Conservation (phyloP, 192 early-diverging fungal species). For the Backusella westeae region DNA sequence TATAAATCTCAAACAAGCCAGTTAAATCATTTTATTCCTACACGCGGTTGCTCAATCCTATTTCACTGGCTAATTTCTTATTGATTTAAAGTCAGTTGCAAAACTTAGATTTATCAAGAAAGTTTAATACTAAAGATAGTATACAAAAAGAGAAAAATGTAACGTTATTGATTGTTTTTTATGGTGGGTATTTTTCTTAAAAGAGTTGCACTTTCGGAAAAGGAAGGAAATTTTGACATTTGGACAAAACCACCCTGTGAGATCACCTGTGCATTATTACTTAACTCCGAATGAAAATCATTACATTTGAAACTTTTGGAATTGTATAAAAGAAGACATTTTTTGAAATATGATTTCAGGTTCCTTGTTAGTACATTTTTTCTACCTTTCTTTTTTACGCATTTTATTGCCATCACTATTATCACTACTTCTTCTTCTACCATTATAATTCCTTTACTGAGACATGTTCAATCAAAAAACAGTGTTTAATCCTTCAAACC, state of each 20-base stretch:
- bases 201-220: neutral
- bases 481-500: neutral
- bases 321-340: neutral
- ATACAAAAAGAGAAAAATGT: neutral
- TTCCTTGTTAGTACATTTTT: neutral
- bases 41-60: neutral
- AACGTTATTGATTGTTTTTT: neutral
- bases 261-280: neutral
- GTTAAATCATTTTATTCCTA: neutral
- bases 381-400: neutral
- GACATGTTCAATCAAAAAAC: neutral
- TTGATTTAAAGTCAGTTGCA: neutral
- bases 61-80: neutral
- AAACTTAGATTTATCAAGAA: neutral
- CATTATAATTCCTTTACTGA: neutral
- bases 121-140: neutral
- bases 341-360: neutral
- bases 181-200: neutral
- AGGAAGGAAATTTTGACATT: neutral
- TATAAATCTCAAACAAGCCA: neutral
- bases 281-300: conserved; percentile 2
- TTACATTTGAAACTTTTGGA: neutral
- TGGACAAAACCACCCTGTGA: neutral
- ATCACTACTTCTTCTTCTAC: neutral
- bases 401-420: neutral